Percentiles rank a stretch among this genome's conserved stretches.
Conservation (phyloP, 2,329 filamentous ascomycete species). For the Venturia nashicola region DNA sequence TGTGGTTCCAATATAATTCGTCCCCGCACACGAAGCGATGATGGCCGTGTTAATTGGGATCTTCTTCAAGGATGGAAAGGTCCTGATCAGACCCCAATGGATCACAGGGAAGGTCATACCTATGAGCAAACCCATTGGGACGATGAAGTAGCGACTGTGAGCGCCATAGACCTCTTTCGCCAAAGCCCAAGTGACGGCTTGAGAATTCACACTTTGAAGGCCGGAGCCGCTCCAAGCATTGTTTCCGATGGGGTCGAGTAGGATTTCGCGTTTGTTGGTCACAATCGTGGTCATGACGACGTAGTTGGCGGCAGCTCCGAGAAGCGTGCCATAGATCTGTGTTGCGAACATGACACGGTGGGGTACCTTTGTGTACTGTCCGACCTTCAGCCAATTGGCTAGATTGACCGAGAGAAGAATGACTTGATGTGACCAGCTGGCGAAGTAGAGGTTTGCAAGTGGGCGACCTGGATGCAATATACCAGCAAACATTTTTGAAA, state of each 20-base stretch:
- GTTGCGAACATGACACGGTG: conserved; percentile 56
- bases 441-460: conserved; percentile 28
- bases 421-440: conserved; percentile 22
- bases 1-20: conserved; percentile 16
- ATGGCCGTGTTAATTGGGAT: conserved; percentile 26
- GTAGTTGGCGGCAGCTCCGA: conserved; percentile 27
- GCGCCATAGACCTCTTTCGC: conserved; percentile 20
- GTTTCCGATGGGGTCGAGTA: conserved; percentile 27
- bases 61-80: not conserved
- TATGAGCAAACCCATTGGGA: conserved; percentile 26
- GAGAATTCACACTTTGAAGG: conserved; percentile 31
- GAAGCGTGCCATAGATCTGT: conserved; percentile 33
- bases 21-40: conserved; percentile 29
- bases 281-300: conserved; percentile 33
- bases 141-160: conserved; percentile 24
- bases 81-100: not conserved
- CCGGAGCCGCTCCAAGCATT: conserved; percentile 35
- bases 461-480: conserved; percentile 20
- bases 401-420: conserved; percentile 15
- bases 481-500: conserved; percentile 12
- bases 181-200: conserved; percentile 7
- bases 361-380: conserved; percentile 43
- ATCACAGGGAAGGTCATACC: conserved; percentile 30
- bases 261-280: conserved; percentile 27
- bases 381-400: conserved; percentile 33